These are phyloP conservation scores for Metschnikowia aberdeeniae DNA, from an alignment of 805 yeast genomes.

Conservation along the genomic window DNA sequence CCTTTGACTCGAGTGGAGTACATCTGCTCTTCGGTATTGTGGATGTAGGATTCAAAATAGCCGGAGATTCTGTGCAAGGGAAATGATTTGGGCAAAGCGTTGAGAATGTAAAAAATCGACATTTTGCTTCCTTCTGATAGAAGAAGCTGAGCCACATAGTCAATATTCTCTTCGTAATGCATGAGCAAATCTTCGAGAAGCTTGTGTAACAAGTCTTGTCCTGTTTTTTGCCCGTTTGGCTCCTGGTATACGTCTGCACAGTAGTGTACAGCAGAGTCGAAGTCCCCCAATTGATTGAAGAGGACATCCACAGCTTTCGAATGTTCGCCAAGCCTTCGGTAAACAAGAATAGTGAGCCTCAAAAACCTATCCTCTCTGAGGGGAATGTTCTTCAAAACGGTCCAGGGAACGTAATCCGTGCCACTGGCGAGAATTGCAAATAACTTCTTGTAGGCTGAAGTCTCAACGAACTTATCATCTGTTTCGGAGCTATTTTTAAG, in stretches of 20 bases:
- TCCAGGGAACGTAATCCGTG: conserved; percentile 34
- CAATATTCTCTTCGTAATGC: conserved; percentile 31
- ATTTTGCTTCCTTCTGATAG: conserved; percentile 45
- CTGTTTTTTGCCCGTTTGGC: conserved; percentile 31
- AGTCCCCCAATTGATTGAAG: conserved; percentile 53
- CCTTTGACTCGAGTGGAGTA: conserved; percentile 40
- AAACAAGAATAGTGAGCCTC: conserved; percentile 52
- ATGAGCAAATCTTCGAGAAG: conserved; percentile 47
- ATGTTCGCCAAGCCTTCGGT: conserved; percentile 58
- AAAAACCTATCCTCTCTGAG: conserved; percentile 30
- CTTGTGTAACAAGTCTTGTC: conserved; percentile 45
- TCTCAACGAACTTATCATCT: conserved; percentile 13
- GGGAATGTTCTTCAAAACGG: conserved; percentile 31
- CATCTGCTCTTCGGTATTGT: conserved; percentile 36
- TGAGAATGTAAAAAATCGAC: conserved; percentile 43
- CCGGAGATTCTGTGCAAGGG: conserved; percentile 40
- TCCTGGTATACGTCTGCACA: conserved; percentile 46
- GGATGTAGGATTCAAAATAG: conserved; percentile 45
- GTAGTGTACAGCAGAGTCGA: conserved; percentile 55
- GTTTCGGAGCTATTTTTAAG: conserved; percentile 14
- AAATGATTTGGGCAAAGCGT: conserved; percentile 49
- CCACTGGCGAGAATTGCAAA: conserved; percentile 29
- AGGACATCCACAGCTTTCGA: conserved; percentile 59
- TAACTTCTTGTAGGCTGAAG: conserved; percentile 27
- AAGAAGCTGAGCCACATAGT: conserved; percentile 39